These are phyloP conservation scores for Saccharomycodes ludwigii DNA, from an alignment of 805 yeast genomes.

Conservation along the genomic window DNA sequence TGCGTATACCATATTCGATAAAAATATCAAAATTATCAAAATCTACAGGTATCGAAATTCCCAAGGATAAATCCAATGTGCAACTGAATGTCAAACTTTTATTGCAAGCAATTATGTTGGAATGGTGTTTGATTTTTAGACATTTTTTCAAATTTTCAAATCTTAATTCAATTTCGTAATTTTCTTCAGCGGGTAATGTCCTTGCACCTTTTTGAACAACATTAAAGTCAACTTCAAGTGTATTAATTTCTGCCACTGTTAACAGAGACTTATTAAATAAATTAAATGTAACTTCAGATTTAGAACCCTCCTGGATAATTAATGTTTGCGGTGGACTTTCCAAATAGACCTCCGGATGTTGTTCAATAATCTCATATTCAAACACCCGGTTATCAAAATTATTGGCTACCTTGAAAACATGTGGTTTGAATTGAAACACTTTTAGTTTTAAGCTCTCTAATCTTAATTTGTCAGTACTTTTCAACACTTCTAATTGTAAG, in stretches of 20 bases:
- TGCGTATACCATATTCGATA: slow-evolving; percentile 18
- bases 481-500: neutral
- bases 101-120: neutral
- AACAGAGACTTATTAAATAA: slow-evolving; percentile 18
- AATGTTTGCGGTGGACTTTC: neutral
- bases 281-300: slow-evolving; percentile 10
- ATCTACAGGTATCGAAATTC: neutral
- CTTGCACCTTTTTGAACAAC: neutral
- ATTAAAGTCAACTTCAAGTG: neutral
- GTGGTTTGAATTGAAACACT: neutral
- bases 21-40: slow-evolving; percentile 13
- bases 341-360: neutral
- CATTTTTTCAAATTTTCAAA: neutral
- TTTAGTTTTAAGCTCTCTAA: neutral
- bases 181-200: neutral
- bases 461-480: neutral
- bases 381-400: no score
- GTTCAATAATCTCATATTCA: no score
- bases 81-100: neutral
- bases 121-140: neutral
- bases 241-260: neutral
- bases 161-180: neutral
- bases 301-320: slow-evolving; percentile 23
- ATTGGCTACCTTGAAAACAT: no score
- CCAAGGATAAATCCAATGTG: neutral